phyloP scores from a whole-genome alignment of 2,329 filamentous ascomycete genomes.

The Boeremia lycopersici region DNA sequence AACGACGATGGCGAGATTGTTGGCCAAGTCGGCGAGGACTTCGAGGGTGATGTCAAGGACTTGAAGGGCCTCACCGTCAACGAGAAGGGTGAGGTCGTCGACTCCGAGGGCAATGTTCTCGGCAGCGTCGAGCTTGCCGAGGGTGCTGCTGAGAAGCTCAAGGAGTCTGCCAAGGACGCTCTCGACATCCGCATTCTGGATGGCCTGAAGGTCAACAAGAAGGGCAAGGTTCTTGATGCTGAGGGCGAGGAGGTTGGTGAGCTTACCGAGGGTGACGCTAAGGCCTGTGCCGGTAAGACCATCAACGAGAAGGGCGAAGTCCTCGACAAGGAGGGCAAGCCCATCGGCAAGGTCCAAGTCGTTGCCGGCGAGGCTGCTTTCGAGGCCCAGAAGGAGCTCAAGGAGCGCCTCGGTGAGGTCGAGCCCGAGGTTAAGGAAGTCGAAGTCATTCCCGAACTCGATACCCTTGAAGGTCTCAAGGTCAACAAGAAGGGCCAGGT shows the following conservation, averaged over 20 bases:
- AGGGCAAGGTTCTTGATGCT: slow-evolving; percentile 59
- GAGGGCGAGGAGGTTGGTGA: slow-evolving; percentile 59
- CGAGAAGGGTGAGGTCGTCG: slow-evolving; percentile 58
- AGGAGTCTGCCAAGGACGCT: slow-evolving; percentile 47
- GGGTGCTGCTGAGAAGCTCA: slow-evolving; percentile 55
- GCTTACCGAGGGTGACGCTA: slow-evolving; percentile 54
- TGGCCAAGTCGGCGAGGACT: slow-evolving; percentile 54
- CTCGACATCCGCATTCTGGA: slow-evolving; percentile 57
- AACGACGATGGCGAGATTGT: slow-evolving; percentile 58
- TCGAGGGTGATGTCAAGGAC: slow-evolving; percentile 50
- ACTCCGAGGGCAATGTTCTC: slow-evolving; percentile 58
- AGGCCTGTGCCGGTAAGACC: slow-evolving; percentile 54
- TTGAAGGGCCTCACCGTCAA: slow-evolving; percentile 58
- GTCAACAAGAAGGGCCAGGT: slow-evolving; percentile 65
- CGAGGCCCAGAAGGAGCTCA: slow-evolving; percentile 55
- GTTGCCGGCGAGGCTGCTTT: slow-evolving; percentile 58
- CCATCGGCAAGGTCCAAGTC: slow-evolving; percentile 57
- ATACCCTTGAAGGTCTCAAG: slow-evolving; percentile 59
- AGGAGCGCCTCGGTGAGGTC: slow-evolving; percentile 53
- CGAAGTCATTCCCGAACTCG: slow-evolving; percentile 52
- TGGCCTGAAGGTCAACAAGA: slow-evolving; percentile 63
- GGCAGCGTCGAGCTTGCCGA: slow-evolving; percentile 58
- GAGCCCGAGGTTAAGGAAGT: slow-evolving; percentile 51
- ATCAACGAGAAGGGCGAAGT: slow-evolving; percentile 59
- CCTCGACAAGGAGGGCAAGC: slow-evolving; percentile 57